Evolutionary conservation across 495 filamentous ascomycete genomes (phyloP).

Genomic region (Daldinia decipiens): DNA sequence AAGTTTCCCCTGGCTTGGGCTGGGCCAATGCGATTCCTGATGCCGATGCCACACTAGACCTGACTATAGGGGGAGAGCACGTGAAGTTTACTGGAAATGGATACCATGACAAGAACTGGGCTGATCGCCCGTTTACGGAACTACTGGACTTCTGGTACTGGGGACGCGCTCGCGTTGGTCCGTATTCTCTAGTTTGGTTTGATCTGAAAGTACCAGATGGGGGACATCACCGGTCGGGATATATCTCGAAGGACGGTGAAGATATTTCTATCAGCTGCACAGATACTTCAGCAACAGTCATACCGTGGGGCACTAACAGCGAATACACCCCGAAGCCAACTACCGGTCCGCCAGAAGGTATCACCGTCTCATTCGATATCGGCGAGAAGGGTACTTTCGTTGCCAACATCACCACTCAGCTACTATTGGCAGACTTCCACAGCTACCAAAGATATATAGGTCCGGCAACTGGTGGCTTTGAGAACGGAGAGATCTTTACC

Average conservation of each 20-base stretch:
- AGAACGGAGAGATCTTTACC: neutral
- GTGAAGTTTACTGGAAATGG: neutral
- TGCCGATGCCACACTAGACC: neutral
- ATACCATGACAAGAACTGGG: neutral
- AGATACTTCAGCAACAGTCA: neutral
- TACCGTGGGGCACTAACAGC: neutral
- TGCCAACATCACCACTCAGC: neutral
- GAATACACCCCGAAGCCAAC: neutral
- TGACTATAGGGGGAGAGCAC: neutral
- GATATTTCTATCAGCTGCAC: neutral
- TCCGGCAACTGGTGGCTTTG: neutral
- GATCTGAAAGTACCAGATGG: neutral
- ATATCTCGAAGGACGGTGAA: neutral
- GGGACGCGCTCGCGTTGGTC: neutral
- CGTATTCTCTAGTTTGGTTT: neutral
- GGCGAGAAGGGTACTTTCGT: neutral
- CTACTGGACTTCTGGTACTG: neutral
- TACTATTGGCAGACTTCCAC: neutral
- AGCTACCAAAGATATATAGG: neutral
- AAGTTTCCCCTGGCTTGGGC: neutral
- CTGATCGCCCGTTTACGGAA: neutral
- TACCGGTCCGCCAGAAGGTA: neutral
- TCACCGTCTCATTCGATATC: neutral
- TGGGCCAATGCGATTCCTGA: neutral
- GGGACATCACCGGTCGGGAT: neutral